phyloP scores from a whole-genome alignment of 257 asterid genomes.

The Solanum neorickii region DNA sequence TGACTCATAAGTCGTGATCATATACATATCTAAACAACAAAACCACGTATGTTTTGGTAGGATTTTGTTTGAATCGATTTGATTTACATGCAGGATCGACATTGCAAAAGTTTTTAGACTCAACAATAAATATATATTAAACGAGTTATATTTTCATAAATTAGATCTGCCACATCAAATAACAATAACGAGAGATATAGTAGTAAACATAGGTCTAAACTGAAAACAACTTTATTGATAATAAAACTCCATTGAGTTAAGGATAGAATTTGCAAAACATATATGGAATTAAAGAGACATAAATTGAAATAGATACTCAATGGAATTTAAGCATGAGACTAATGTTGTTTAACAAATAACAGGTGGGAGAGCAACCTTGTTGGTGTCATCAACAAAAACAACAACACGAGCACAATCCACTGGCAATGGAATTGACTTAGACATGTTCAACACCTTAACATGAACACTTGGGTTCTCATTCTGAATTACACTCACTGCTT shows the following conservation, averaged over 20 bases:
- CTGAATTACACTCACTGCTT: background rate
- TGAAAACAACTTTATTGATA: background rate
- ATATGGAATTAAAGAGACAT: background rate
- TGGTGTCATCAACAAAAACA: background rate
- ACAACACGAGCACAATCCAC: background rate
- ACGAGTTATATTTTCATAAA: background rate
- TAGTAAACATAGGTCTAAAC: background rate
- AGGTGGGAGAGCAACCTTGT: background rate
- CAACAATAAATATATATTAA: too few relatives aligned
- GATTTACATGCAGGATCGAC: background rate
- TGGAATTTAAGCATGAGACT: background rate
- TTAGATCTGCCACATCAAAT: background rate
- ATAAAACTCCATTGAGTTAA: background rate
- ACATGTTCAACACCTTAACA: background rate
- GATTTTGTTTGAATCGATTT: background rate
- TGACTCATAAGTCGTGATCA: too few relatives aligned
- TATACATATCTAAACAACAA: too few relatives aligned
- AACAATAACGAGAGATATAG: background rate
- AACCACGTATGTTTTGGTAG: background rate
- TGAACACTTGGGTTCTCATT: background rate
- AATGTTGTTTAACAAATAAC: background rate
- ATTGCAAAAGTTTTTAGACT: background rate
- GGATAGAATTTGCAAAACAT: background rate
- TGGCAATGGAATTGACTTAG: background rate
- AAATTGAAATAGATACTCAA: background rate